Evolutionary conservation across 2,329 filamentous ascomycete species (phyloP), one percentile per base, ranked within the genome.

Genomic region (Fusarium oxysporum): DNA sequence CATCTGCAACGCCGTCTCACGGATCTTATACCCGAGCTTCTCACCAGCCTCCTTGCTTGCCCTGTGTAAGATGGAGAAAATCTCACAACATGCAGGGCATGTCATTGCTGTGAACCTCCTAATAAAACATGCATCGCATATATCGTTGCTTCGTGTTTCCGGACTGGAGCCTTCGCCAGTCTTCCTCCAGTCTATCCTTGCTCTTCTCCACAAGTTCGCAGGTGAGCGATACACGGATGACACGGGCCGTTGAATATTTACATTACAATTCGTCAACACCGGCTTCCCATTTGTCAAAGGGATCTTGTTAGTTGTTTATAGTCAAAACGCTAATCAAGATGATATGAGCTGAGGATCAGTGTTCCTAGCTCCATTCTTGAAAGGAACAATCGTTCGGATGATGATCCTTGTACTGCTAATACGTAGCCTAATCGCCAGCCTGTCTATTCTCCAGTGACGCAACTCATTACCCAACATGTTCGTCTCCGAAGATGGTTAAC

Each of bases 61-160:
- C 19, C 19, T 8, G 23, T 25, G 30, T 35, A 23, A 38, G 28
- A 59, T 66, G 32, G 28, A 40, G 62, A 60, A 56, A 23, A 50
- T 50, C 48, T 58, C 61, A 47, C 28, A 62, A 45, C 23, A 54
- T 38, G 50, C 50, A 38, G 28, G 33, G 33, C 33, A 48, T 61
- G 25, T 40, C 23, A 59, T 45, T 32, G 25, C 32, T 41, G 40
- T 40, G 41, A 38, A 38, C 23, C 57, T 56, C 40, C 54, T 73
- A 68, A 71, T 70, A 64, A 76, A 65, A 70, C 75, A 75, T 57
- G 62, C 23, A 54, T 47, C 28, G 8, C n/a, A 23, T 65, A 65
- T 64, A 60, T 57, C 63, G 41, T 50, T 37, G 33, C 33, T 58
- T 44, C 35, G 45, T 54, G 50, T 54, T 48, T 62, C 33, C 50